Evolutionary conservation across 352 stramenopile genomes (phyloP).

Genomic region (Phytophthora colocasiae): DNA sequence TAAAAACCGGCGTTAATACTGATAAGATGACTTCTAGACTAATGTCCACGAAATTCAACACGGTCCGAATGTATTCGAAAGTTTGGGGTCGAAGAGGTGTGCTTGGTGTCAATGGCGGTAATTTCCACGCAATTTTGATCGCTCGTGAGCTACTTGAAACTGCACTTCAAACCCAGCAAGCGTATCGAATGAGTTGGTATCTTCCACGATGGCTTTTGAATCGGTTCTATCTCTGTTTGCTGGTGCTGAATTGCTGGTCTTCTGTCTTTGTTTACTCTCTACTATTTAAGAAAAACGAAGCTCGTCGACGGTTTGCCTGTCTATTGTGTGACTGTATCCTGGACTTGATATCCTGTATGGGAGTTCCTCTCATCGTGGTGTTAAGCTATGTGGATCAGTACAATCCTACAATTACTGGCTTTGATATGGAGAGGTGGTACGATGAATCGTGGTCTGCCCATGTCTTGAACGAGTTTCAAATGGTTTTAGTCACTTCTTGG

Average conservation of each 20-base stretch:
- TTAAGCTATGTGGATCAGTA: constrained; percentile 31
- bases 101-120: constrained; percentile 1
- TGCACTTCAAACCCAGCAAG: constrained; percentile 9
- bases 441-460: constrained; percentile 13
- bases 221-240: constrained; percentile 1
- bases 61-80: too few relatives aligned
- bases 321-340: constrained; percentile 32
- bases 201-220: constrained; percentile 3
- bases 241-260: constrained; percentile 23
- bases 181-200: constrained; percentile 11
- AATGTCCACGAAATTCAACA: too few relatives aligned
- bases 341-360: constrained; percentile 36
- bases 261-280: constrained; percentile 6
- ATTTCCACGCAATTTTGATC: constrained; percentile 7
- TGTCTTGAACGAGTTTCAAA: constrained; percentile 29
- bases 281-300: constrained; percentile 1
- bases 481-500: constrained; percentile 32
- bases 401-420: constrained; percentile 6
- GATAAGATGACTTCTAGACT: too few relatives aligned
- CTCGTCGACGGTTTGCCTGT: constrained; percentile 25
- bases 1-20: too few relatives aligned
- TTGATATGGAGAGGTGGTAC: constrained; percentile 14
- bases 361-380: constrained; percentile 20
- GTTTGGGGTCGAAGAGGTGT: too few relatives aligned
- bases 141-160: constrained; percentile 10